phyloP scores from a whole-genome alignment of 1,139 yeast species.

The Suhomyces terraborum region DNA sequence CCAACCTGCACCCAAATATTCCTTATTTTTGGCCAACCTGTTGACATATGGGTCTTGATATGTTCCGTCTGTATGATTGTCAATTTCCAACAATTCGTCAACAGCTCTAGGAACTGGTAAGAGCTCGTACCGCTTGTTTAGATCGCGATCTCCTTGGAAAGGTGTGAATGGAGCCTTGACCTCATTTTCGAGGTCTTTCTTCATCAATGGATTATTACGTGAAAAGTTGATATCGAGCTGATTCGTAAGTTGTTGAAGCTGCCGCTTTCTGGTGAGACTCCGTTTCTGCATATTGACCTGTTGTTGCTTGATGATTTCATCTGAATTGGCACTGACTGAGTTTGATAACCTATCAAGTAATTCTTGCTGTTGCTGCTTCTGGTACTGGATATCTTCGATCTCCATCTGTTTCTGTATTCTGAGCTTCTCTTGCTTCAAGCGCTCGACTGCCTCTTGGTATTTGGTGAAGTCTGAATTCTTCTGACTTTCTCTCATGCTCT shows the following conservation, averaged over 20 bases:
- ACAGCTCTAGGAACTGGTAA: constrained; percentile 29
- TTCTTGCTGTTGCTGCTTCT: constrained; percentile 65
- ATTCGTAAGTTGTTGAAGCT: constrained; percentile 62
- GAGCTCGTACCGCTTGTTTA: constrained; percentile 39
- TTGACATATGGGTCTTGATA: constrained; percentile 51
- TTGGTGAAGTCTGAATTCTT: constrained; percentile 65
- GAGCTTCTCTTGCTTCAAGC: constrained; percentile 60
- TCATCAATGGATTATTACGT: constrained; percentile 28
- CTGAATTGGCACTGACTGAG: constrained; percentile 51
- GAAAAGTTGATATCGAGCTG: constrained; percentile 47
- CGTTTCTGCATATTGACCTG: constrained; percentile 54
- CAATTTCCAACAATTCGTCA: constrained; percentile 44
- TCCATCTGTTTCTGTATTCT: constrained; percentile 69
- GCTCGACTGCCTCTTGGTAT: constrained; percentile 58
- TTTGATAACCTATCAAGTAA: constrained; percentile 69
- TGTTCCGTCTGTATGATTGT: constrained; percentile 55
- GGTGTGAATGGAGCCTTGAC: constrained; percentile 80
- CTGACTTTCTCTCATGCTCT: constrained; percentile 63
- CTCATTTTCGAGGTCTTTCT: constrained; percentile 24
- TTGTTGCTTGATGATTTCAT: constrained; percentile 50
- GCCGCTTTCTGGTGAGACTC: constrained; percentile 65
- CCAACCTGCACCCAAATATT: constrained; percentile 86
- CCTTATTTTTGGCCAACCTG: constrained; percentile 62
- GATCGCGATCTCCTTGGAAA: constrained; percentile 83
- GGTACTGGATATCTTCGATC: constrained; percentile 60